Percentiles rank a stretch among this genome's conserved stretches.
Evolutionary conservation across 2,329 filamentous ascomycete species (phyloP).

Genomic region (Metarhizium rileyi): DNA sequence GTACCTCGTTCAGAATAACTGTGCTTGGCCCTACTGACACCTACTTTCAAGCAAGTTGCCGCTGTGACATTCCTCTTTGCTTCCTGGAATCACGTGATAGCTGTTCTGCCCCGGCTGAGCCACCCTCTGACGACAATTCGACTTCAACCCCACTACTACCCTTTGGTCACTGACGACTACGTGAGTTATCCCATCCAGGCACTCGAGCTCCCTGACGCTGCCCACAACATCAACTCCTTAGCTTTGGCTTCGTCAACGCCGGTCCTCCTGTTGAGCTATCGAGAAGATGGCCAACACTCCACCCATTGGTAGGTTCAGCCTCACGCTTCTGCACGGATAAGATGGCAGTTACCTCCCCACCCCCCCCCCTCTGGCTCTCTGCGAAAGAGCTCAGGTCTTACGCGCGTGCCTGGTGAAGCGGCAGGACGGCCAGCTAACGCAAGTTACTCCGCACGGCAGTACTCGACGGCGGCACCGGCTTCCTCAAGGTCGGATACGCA

Average conservation of each 20-base stretch:
- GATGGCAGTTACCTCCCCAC: slow-evolving; percentile 8
- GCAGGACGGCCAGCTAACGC: slow-evolving; percentile 10
- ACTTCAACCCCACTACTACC: slow-evolving; percentile 22
- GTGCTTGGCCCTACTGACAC: too few species aligned
- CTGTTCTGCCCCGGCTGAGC: slow-evolving; percentile 12
- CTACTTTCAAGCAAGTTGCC: too few species aligned
- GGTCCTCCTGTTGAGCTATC: slow-evolving; percentile 10
- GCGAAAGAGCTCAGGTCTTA: not conserved
- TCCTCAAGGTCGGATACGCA: slow-evolving; percentile 98
- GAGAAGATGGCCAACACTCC: slow-evolving; percentile 40
- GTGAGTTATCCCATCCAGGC: slow-evolving; percentile 2
- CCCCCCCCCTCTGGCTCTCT: not conserved
- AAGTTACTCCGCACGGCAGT: slow-evolving; percentile 42
- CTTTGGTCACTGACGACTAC: slow-evolving; percentile 7
- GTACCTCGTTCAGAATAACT: too few species aligned
- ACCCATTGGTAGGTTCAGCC: slow-evolving; percentile 41
- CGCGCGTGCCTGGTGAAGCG: not conserved
- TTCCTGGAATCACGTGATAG: slow-evolving; percentile 25
- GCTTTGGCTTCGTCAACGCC: not conserved
- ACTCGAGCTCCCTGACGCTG: slow-evolving; percentile 3
- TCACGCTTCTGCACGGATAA: slow-evolving; percentile 15
- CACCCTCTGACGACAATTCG: slow-evolving; percentile 27
- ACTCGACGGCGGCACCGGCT: slow-evolving; percentile 98
- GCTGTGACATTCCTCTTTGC: too few species aligned
- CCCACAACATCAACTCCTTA: slow-evolving; percentile 6